phyloP scores from a whole-genome alignment of 2,329 filamentous ascomycete species.

The Neofusicoccum kwambonambiense region DNA sequence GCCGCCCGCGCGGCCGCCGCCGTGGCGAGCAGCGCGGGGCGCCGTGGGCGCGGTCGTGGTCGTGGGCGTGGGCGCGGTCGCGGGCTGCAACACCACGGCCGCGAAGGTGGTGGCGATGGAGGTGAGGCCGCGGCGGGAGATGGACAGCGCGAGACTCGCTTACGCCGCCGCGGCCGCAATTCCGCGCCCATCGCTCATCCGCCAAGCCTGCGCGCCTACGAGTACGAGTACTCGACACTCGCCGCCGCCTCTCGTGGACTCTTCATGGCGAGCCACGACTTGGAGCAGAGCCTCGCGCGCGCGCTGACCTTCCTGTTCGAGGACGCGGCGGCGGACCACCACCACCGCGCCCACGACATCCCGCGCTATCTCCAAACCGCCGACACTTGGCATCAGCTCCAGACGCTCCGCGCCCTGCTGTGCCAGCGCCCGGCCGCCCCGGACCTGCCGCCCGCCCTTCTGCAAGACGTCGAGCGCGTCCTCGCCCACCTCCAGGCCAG shows the following conservation, averaged over 20 bases:
- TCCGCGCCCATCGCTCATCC: background rate
- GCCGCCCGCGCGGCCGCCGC: too few relatives aligned
- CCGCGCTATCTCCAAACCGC: background rate
- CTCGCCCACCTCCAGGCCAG: slow-evolving; percentile 21
- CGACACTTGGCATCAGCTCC: slow-evolving; percentile 18
- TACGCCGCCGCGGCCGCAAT: slow-evolving; percentile 1
- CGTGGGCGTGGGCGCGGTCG: background rate
- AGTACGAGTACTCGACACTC: background rate
- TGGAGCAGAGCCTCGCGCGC: background rate
- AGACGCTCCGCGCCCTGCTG: slow-evolving; percentile 27
- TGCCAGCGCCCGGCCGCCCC: slow-evolving; percentile 27
- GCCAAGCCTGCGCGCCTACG: background rate
- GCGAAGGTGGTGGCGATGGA: background rate
- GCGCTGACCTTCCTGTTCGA: slow-evolving; percentile 10
- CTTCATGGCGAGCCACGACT: background rate
- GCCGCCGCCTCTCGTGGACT: too few relatives aligned
- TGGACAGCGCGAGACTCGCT: background rate
- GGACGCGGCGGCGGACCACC: background rate
- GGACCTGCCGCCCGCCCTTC: slow-evolving; percentile 21
- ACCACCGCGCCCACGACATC: background rate
- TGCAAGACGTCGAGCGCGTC: slow-evolving; percentile 24
- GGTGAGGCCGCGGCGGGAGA: background rate
- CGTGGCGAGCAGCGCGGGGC: too few relatives aligned
- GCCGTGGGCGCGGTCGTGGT: background rate
- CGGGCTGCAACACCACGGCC: background rate